These are phyloP conservation scores for Helianthus tuberosus DNA, from an alignment of 129 eudicot genomes.

Conservation along the genomic window DNA sequence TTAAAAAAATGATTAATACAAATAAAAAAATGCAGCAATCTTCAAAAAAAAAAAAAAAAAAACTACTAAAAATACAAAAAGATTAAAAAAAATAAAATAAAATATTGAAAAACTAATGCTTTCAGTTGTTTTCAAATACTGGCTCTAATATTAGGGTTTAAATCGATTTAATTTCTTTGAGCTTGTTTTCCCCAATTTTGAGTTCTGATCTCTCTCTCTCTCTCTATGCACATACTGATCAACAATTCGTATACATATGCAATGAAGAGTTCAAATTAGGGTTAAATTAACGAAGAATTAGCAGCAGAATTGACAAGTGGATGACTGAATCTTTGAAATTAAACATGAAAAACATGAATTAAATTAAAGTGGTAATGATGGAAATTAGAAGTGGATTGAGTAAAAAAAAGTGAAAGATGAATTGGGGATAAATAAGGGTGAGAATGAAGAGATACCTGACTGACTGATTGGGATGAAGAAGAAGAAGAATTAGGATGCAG, in stretches of 20 bases:
- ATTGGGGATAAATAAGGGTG: not conserved
- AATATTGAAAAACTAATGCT: not conserved
- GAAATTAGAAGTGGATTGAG: slow-evolving; percentile 17
- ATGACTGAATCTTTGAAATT: not conserved
- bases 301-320: not conserved
- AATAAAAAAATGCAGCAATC: too few species aligned
- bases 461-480: slow-evolving; percentile 18
- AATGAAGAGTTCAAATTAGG: not conserved
- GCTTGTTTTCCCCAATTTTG: slow-evolving; percentile 20
- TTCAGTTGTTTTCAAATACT: slow-evolving; percentile 1
- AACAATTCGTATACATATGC: slow-evolving; percentile 2
- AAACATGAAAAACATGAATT: not conserved
- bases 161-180: not conserved
- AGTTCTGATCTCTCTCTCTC: slow-evolving; percentile 7
- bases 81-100: not conserved
- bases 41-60: too few species aligned
- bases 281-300: not conserved
- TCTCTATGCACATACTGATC: slow-evolving; percentile 3
- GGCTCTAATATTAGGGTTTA: not conserved
- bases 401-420: not conserved
- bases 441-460: slow-evolving; percentile 27
- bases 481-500: slow-evolving; percentile 19
- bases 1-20: too few species aligned
- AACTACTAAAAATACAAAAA: slow-evolving; percentile 5
- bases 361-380: not conserved